phyloP scores from a whole-genome alignment of 805 yeast genomes.

The Brettanomyces bruxellensis region DNA sequence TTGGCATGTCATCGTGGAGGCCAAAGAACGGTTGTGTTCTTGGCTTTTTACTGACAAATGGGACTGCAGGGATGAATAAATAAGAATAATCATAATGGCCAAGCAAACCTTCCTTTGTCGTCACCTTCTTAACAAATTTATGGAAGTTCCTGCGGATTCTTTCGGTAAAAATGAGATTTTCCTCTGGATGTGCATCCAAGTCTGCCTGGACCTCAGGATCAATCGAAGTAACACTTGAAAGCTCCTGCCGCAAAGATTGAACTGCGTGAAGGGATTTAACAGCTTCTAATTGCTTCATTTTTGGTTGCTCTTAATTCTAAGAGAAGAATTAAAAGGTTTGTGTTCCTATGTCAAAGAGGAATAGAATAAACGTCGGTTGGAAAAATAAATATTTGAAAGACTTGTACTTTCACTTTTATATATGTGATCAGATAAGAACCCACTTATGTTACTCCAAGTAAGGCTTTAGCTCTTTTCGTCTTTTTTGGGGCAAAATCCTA shows the following conservation, averaged over 20 bases:
- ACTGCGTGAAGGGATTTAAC: not conserved
- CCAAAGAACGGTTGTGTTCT: conserved; percentile 78
- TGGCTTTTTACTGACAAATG: conserved; percentile 42
- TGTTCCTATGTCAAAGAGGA: too few species aligned
- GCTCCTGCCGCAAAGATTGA: not conserved
- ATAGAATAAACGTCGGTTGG: too few species aligned
- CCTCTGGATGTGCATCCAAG: conserved; percentile 2
- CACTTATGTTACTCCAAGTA: too few species aligned
- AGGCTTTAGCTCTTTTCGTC: too few species aligned
- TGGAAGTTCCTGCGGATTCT: conserved; percentile 3
- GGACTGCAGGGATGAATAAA: conserved; percentile 73
- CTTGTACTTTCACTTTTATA: too few species aligned
- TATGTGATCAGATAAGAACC: too few species aligned
- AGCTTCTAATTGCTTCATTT: too few species aligned
- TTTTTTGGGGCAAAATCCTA: too few species aligned
- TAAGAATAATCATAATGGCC: conserved; percentile 82
- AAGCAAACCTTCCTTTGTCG: conserved; percentile 73
- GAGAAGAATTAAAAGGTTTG: too few species aligned
- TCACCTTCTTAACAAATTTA: conserved; percentile 20
- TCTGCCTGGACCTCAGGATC: conserved; percentile 2
- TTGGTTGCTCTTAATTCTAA: too few species aligned
- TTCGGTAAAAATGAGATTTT: not conserved
- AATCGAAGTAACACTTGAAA: not conserved
- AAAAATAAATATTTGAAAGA: too few species aligned
- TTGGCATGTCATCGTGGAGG: conserved; percentile 69